phyloP scores from a whole-genome alignment of 2,329 filamentous ascomycete genomes.

The Westerdykella ornata region DNA sequence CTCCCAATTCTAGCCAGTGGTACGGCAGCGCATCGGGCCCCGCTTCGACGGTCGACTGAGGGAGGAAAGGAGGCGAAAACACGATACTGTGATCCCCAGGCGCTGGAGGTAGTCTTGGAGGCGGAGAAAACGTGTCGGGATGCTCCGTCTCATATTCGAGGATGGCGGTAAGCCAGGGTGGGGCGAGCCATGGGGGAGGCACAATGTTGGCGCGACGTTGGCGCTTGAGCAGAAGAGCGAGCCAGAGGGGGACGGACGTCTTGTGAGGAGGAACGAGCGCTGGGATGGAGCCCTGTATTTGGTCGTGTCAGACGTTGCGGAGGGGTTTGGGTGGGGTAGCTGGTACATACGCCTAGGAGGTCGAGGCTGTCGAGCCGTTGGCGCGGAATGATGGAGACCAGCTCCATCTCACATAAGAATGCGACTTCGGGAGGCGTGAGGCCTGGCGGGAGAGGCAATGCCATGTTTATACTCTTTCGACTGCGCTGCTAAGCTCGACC shows the following conservation, averaged over 20 bases:
- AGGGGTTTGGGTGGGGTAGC: constrained; percentile 38
- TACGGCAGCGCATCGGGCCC: constrained; percentile 72
- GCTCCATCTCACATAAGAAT: constrained; percentile 96
- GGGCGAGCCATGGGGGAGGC: constrained; percentile 80
- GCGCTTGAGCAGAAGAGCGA: constrained; percentile 88
- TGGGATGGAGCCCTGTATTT: constrained; percentile 70
- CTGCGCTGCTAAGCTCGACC: no score
- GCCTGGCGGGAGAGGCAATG: constrained; percentile 56
- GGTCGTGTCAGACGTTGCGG: constrained; percentile 14
- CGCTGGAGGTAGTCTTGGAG: constrained; percentile 61
- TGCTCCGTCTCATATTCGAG: constrained; percentile 73
- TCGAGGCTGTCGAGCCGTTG: constrained; percentile 81
- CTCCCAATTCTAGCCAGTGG: constrained; percentile 89
- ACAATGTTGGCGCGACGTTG: constrained; percentile 90
- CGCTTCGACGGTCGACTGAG: constrained; percentile 63
- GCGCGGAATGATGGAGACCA: constrained; percentile 84
- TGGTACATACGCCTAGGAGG: constrained; percentile 69
- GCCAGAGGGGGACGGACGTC: constrained; percentile 78
- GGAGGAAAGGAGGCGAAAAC: constrained; percentile 64
- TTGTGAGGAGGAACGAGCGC: constrained; percentile 74
- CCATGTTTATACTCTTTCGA: constrained; percentile 41
- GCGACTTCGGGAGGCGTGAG: constrained; percentile 82
- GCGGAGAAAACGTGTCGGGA: constrained; percentile 66
- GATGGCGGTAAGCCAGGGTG: constrained; percentile 67
- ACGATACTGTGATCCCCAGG: constrained; percentile 38